These are phyloP conservation scores for Colletotrichum kahawae DNA, from an alignment of 2,329 filamentous ascomycete genomes.

Conservation along the genomic window DNA sequence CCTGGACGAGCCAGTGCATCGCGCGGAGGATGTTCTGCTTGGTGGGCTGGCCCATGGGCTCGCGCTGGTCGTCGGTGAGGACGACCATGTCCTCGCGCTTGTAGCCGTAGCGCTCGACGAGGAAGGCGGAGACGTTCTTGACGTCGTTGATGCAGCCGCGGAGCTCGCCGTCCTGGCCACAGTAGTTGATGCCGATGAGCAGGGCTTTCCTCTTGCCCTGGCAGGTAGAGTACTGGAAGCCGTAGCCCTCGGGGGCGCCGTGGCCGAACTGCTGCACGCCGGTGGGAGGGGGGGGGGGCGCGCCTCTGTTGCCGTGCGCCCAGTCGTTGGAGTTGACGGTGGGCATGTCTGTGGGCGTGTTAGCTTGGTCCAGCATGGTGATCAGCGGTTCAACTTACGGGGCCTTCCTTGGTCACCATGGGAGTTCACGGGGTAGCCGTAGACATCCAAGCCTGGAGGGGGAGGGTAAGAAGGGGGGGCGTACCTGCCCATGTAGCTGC, in stretches of 20 bases:
- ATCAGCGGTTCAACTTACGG: neutral
- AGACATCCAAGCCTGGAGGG: conserved; percentile 47
- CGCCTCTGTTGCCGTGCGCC: conserved; percentile 32
- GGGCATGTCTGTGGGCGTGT: conserved; percentile 16
- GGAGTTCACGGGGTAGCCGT: conserved; percentile 49
- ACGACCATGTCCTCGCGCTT: conserved; percentile 82
- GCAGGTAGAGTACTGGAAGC: conserved; percentile 79
- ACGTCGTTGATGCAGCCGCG: conserved; percentile 83
- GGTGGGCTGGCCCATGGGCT: conserved; percentile 75
- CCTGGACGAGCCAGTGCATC: conserved; percentile 77
- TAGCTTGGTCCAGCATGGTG: neutral
- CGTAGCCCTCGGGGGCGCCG: conserved; percentile 71
- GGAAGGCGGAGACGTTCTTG: conserved; percentile 75
- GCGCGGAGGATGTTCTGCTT: conserved; percentile 76
- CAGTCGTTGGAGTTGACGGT: conserved; percentile 30
- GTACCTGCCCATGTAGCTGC: conserved; percentile 24
- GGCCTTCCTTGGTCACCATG: conserved; percentile 12
- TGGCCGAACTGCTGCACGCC: conserved; percentile 65
- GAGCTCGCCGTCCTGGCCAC: conserved; percentile 73
- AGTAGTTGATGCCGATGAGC: conserved; percentile 83
- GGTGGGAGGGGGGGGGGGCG: conserved; percentile 49
- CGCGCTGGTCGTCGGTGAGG: conserved; percentile 75
- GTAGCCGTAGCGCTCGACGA: conserved; percentile 72
- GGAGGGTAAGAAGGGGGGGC: conserved; percentile 42
- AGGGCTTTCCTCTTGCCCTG: conserved; percentile 75